These are phyloP conservation scores for Penicillium sp. DNA, from an alignment of 2,329 filamentous ascomycete genomes.

Conservation along the genomic window DNA sequence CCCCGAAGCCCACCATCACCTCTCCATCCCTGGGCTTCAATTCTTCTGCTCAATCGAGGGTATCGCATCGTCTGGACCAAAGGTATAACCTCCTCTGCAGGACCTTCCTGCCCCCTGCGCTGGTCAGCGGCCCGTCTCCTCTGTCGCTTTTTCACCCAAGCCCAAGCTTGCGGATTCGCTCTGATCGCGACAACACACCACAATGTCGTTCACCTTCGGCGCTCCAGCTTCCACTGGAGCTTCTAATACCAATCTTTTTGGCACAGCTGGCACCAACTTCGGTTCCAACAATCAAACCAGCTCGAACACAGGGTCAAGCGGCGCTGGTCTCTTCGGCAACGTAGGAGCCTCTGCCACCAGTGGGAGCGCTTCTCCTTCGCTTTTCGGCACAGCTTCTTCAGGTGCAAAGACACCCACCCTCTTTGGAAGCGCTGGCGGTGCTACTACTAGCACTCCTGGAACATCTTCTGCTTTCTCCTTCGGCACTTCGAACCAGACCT, in stretches of 20 bases:
- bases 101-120: conserved; percentile 10
- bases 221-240: conserved; percentile 38
- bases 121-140: conserved; percentile 17
- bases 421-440: conserved; percentile 31
- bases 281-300: conserved; percentile 36
- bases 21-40: conserved; percentile 3
- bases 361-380: conserved; percentile 35
- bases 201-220: conserved; percentile 44
- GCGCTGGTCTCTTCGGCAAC: conserved; percentile 46
- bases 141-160: conserved; percentile 25
- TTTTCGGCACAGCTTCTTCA: conserved; percentile 36
- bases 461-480: conserved; percentile 37
- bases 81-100: conserved; percentile 17
- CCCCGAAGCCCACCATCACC: conserved; percentile 11
- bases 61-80: conserved; percentile 5
- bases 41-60: conserved; percentile 7
- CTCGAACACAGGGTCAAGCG: conserved; percentile 28
- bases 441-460: conserved; percentile 24
- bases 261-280: conserved; percentile 35
- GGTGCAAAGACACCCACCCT: conserved; percentile 25
- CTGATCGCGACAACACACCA: conserved; percentile 22
- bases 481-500: conserved; percentile 31
- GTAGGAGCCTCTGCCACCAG: conserved; percentile 36
- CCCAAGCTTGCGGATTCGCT: conserved; percentile 29
- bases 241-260: conserved; percentile 38